Evolutionary conservation across 176 grass and related monocot species (phyloP).

Genomic region (Oropetium thomaeum): DNA sequence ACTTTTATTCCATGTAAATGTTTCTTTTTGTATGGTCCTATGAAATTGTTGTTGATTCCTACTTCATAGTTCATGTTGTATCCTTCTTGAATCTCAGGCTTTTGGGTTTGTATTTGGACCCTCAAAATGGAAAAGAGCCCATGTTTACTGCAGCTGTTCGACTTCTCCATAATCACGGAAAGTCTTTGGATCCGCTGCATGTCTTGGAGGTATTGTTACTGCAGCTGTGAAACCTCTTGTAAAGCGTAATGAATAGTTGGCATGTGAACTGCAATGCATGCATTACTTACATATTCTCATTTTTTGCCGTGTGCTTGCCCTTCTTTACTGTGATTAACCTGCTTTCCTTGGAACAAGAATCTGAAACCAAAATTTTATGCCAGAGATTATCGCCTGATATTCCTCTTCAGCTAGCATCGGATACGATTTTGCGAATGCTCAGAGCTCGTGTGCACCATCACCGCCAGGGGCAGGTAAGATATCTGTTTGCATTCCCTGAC

Average conservation of each 20-base stretch:
- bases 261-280: background rate
- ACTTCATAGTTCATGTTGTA: slow-evolving; percentile 21
- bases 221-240: background rate
- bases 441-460: slow-evolving; percentile 92
- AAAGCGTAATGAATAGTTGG: background rate
- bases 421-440: slow-evolving; percentile 89
- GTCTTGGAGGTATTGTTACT: slow-evolving; percentile 83
- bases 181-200: slow-evolving; percentile 93
- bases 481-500: background rate
- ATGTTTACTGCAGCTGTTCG: slow-evolving; percentile 96
- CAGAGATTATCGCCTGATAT: slow-evolving; percentile 94
- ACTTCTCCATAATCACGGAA: slow-evolving; percentile 94
- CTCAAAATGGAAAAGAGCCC: slow-evolving; percentile 87
- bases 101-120: slow-evolving; percentile 96
- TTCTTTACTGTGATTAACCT: background rate
- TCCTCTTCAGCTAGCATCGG: slow-evolving; percentile 90
- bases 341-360: slow-evolving; percentile 4
- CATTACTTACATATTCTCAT: background rate
- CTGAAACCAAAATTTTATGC: slow-evolving; percentile 22
- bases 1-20: background rate
- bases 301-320: background rate
- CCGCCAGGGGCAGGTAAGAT: slow-evolving; percentile 82
- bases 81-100: slow-evolving; percentile 45
- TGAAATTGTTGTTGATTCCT: slow-evolving; percentile 5
- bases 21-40: background rate